Percentiles rank a stretch among this genome's conserved stretches.
Evolutionary conservation across 768 basidiomycete genomes (phyloP).

Genomic region (Chiua virens): DNA sequence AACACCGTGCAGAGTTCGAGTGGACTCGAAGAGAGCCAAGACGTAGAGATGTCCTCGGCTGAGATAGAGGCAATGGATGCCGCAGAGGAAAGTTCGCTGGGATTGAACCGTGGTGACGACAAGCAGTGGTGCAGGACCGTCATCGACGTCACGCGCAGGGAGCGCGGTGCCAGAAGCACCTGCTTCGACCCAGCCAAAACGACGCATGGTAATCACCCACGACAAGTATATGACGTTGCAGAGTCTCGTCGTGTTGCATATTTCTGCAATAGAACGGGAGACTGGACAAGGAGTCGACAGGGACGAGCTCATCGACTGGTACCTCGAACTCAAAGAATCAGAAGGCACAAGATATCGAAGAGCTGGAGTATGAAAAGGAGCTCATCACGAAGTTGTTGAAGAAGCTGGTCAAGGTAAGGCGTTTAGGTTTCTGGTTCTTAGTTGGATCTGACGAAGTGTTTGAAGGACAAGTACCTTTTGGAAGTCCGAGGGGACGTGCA

Average conservation of each 20-base stretch:
- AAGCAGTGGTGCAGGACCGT: constrained; percentile 31
- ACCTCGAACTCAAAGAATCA: constrained; percentile 84
- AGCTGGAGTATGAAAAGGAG: constrained; percentile 88
- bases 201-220: constrained; percentile 90
- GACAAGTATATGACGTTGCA: constrained; percentile 93
- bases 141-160: constrained; percentile 33
- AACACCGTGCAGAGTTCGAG: constrained; percentile 35
- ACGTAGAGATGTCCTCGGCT: constrained; percentile 63
- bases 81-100: constrained; percentile 49
- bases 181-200: constrained; percentile 51
- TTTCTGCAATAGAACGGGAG: constrained; percentile 73
- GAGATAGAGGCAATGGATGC: constrained; percentile 56
- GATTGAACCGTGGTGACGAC: constrained; percentile 38
- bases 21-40: constrained; percentile 51
- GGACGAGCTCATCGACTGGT: constrained; percentile 96
- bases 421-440: background rate
- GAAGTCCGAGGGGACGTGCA: constrained; percentile 83
- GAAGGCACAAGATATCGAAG: constrained; percentile 82
- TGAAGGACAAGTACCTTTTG: constrained; percentile 80
- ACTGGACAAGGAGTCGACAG: constrained; percentile 77
- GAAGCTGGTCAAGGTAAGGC: constrained; percentile 83
- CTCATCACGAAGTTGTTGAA: constrained; percentile 85
- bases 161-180: constrained; percentile 31
- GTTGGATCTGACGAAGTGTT: constrained; percentile 1
- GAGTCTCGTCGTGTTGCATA: constrained; percentile 81